Evolutionary conservation across 164 flowering plant species (phyloP).

Genomic region (Dillenia suffruticosa): DNA sequence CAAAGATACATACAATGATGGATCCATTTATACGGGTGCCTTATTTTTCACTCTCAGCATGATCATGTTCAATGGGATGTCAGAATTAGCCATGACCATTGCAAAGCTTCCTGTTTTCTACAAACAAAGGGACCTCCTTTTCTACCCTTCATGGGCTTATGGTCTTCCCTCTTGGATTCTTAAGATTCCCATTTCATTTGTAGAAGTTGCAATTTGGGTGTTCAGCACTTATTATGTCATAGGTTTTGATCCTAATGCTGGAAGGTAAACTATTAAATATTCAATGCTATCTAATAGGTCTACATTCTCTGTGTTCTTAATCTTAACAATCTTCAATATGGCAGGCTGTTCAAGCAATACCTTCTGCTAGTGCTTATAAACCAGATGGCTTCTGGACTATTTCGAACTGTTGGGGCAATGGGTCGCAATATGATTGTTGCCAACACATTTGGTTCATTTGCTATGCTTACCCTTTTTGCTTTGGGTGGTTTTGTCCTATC

Average conservation of each 20-base stretch:
- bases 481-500: constrained; percentile 1
- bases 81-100: constrained; percentile 30
- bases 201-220: constrained; percentile 52
- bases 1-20: constrained; percentile 14
- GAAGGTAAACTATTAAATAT: constrained; percentile 34
- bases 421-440: constrained; percentile 54
- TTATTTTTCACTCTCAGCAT: constrained; percentile 31
- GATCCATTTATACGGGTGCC: constrained; percentile 26
- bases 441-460: constrained; percentile 53
- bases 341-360: constrained; percentile 55
- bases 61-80: constrained; percentile 39
- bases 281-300: background rate
- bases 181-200: constrained; percentile 46
- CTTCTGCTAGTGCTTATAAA: constrained; percentile 35
- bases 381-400: constrained; percentile 57
- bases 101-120: constrained; percentile 33
- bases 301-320: background rate
- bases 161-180: constrained; percentile 54
- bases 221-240: constrained; percentile 49
- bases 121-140: constrained; percentile 41
- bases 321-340: background rate
- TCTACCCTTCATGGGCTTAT: constrained; percentile 55
- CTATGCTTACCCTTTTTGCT: background rate
- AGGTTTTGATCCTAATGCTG: constrained; percentile 53
- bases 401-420: constrained; percentile 47